These are phyloP conservation scores for Acacia concinna DNA, from an alignment of 331 rosid species.

Conservation along the genomic window DNA sequence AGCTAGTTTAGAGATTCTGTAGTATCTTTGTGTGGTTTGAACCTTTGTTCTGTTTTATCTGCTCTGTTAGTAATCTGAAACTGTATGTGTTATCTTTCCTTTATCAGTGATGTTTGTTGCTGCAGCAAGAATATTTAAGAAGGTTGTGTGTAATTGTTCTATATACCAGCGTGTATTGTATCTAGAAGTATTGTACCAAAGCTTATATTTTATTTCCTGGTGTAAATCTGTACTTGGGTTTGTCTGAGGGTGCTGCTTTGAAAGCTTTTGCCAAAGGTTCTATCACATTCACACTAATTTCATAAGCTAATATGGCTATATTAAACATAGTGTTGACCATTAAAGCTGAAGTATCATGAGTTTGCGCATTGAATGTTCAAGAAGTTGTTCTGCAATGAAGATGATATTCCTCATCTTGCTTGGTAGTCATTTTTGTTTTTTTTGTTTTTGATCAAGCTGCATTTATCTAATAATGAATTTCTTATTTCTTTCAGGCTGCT, in stretches of 20 bases:
- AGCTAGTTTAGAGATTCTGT: background rate
- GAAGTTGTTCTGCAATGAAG: background rate
- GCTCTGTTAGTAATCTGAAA: no score
- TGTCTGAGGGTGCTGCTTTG: background rate
- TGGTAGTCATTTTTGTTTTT: slow-evolving; percentile 9
- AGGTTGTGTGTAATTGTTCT: background rate
- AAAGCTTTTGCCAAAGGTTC: background rate
- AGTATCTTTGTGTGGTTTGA: background rate
- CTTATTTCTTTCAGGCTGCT: slow-evolving; percentile 69
- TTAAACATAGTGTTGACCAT: slow-evolving; percentile 4
- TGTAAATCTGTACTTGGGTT: background rate
- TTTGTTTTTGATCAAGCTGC: slow-evolving; percentile 23
- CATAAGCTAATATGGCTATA: background rate
- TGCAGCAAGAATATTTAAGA: background rate
- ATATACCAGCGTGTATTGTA: background rate
- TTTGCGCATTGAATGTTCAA: slow-evolving; percentile 4
- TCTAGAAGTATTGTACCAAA: background rate
- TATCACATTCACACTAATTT: background rate
- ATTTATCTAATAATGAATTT: slow-evolving; percentile 30
- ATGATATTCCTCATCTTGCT: slow-evolving; percentile 16
- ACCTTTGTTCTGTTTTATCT: background rate
- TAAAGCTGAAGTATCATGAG: background rate
- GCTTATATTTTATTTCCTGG: background rate
- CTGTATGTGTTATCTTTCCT: background rate
- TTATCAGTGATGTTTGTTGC: background rate